Evolutionary conservation across 1,139 yeast genomes (phyloP).

Genomic region (Pneumocystis oryctolagi): DNA sequence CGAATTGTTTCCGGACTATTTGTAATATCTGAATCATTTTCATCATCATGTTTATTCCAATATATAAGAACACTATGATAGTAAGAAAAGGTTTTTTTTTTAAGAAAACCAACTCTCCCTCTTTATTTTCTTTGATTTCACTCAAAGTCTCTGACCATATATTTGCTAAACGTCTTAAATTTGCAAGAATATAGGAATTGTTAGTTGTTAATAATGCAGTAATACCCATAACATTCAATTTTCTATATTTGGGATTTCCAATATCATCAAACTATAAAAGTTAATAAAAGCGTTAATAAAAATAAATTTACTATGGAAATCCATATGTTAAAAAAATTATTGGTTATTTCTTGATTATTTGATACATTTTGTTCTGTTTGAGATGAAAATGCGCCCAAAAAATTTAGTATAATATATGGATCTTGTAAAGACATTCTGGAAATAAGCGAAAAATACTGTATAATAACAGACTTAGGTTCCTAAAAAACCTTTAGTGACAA

Average conservation of each 20-base stretch:
- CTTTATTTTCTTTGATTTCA: slow-evolving; percentile 11
- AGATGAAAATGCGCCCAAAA: slow-evolving; percentile 8
- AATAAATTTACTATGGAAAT: slow-evolving; percentile 18
- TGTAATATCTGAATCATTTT: slow-evolving; percentile 1
- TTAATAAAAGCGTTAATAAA: slow-evolving; percentile 15
- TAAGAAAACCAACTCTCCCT: slow-evolving; percentile 8
- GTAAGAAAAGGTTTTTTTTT: background rate
- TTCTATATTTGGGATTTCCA: slow-evolving; percentile 55
- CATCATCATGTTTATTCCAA: slow-evolving; percentile 7
- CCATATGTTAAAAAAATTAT: slow-evolving; percentile 15
- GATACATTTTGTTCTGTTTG: slow-evolving; percentile 1
- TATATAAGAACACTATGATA: slow-evolving; percentile 6
- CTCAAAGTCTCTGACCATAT: slow-evolving; percentile 13
- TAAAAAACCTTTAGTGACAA: slow-evolving; percentile 3
- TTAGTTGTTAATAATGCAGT: slow-evolving; percentile 28
- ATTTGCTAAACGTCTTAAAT: slow-evolving; percentile 5
- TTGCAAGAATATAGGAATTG: slow-evolving; percentile 5
- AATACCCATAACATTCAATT: slow-evolving; percentile 47
- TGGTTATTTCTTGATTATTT: slow-evolving; percentile 8
- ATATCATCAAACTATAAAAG: slow-evolving; percentile 30
- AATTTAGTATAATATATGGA: slow-evolving; percentile 11
- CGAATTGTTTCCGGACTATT: slow-evolving; percentile 7
- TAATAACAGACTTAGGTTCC: slow-evolving; percentile 11
- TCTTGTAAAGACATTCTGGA: slow-evolving; percentile 14
- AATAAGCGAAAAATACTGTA: slow-evolving; percentile 14